Evolutionary conservation across 176 grass and related monocot species (phyloP).

Genomic region (Cenchrus fungigraminus): DNA sequence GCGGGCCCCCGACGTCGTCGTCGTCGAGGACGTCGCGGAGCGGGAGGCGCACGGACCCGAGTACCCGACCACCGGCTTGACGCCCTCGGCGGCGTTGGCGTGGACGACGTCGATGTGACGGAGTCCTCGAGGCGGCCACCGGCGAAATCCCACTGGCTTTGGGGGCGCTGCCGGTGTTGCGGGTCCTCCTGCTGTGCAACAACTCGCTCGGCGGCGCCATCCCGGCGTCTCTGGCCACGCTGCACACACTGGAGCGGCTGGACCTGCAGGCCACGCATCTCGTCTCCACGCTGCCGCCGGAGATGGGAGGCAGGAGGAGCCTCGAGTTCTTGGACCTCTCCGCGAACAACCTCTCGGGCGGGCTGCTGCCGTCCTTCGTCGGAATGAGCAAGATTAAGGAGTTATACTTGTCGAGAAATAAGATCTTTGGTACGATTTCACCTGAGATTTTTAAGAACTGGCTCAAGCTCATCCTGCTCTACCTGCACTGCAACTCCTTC

Average conservation of each 20-base stretch:
- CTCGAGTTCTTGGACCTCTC: constrained; percentile 41
- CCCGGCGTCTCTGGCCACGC: constrained; percentile 2
- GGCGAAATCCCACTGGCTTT: constrained; percentile 33
- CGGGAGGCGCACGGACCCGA: too few species aligned
- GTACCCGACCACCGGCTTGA: too few species aligned
- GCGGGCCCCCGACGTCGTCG: too few species aligned
- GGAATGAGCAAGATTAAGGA: constrained; percentile 33
- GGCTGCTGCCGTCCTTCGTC: constrained; percentile 1
- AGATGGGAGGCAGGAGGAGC: constrained; percentile 28
- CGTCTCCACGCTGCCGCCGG: neutral
- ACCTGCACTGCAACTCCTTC: constrained; percentile 42
- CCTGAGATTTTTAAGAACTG: constrained; percentile 19
- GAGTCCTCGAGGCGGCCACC: too few species aligned
- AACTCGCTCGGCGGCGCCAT: constrained; percentile 38
- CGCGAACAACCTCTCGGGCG: constrained; percentile 25
- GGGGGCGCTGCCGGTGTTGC: neutral
- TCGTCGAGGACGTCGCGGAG: too few species aligned
- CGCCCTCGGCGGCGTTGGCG: too few species aligned
- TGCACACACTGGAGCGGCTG: neutral
- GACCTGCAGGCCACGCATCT: constrained; percentile 21
- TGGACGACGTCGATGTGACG: too few species aligned
- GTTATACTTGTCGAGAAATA: constrained; percentile 31
- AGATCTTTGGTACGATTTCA: constrained; percentile 28
- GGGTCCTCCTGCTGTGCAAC: constrained; percentile 9
- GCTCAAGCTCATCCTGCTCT: constrained; percentile 22